Evolutionary conservation across 257 asterid genomes (phyloP).

Genomic region (Solanum neorickii): DNA sequence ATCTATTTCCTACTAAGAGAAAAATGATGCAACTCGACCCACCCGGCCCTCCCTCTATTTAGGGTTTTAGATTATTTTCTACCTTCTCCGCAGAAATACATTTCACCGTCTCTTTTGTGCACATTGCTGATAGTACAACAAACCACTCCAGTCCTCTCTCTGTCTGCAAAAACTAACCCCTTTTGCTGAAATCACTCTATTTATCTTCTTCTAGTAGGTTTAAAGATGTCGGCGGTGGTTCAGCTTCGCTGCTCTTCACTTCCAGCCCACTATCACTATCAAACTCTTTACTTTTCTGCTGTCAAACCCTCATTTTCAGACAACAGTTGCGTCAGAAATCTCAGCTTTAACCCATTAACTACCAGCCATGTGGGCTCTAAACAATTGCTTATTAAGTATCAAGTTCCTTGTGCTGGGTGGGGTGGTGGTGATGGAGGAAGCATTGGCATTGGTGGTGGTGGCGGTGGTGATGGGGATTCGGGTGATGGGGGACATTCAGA

Average conservation of each 20-base stretch:
- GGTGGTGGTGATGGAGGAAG: conserved; percentile 2
- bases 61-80: not conserved
- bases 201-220: not conserved
- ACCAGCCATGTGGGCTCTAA: not conserved
- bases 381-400: not conserved
- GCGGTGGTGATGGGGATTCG: conserved; percentile 20
- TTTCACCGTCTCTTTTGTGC: not conserved
- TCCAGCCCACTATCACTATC: not conserved
- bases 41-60: not conserved
- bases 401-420: conserved; percentile 2
- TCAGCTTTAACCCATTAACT: not conserved
- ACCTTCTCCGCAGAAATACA: too few species aligned
- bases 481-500: conserved; percentile 36
- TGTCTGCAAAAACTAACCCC: not conserved
- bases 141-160: too few species aligned
- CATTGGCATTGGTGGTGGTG: not conserved
- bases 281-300: not conserved
- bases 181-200: not conserved
- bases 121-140: not conserved
- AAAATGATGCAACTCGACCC: too few species aligned
- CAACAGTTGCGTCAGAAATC: not conserved
- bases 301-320: not conserved
- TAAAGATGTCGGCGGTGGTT: conserved; percentile 12
- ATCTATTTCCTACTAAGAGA: not conserved
- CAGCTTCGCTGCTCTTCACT: conserved; percentile 24